Base-by-base conservation (phyloP, 75 land plant genomes). In the Cunninghamia lanceolata region DNA sequence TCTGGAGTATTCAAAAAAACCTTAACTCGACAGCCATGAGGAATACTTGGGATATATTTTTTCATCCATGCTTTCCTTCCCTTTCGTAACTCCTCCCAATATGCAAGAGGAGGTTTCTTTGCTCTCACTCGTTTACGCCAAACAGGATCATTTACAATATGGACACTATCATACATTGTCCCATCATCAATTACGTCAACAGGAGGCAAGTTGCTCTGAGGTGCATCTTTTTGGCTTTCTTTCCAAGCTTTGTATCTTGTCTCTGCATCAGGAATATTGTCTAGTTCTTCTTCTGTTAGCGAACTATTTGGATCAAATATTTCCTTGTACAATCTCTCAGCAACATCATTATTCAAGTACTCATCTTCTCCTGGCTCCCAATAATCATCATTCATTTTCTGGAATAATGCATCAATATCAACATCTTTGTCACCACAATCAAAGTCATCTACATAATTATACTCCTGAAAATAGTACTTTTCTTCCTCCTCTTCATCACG, bases 321-420 rank as follows among this genome's bases (percentile, higher is more conserved):
- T 68, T 91, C 88, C 52, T 93, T 93, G 86, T 90, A 96, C 39
- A 96, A 80, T 89, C 93, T 97, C 21, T 91, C 86, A n/a, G 91
- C 93, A 1, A 91, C 28, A 79, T 91, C 93, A 54, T 87, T 86
- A 28, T 90, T 92, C 38, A 95, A 50, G 83, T 83, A 95, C n/a
- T 93, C 88, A 71, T 93, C 94, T 85, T 98, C 99, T 43, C 96
- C 99, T 85, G 97, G 99, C 78, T 98, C 99, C 99, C 99, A 98
- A 73, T 98, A 98, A 74, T 98, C 99, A 85, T 96, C 94, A 88
- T 98, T 87, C 46, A 92, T 88, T 87, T 78, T 89, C 83, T 96
- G 87, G 42, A 96, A 83, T 2, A 98, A 63, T 46, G 93, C 97
- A 21, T 95, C 94, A 88, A 90, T 85, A 52, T 93, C 90, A 87